Base-by-base conservation (phyloP, 371 early-diverging fungal genomes). In the Blakeslea trispora region DNA sequence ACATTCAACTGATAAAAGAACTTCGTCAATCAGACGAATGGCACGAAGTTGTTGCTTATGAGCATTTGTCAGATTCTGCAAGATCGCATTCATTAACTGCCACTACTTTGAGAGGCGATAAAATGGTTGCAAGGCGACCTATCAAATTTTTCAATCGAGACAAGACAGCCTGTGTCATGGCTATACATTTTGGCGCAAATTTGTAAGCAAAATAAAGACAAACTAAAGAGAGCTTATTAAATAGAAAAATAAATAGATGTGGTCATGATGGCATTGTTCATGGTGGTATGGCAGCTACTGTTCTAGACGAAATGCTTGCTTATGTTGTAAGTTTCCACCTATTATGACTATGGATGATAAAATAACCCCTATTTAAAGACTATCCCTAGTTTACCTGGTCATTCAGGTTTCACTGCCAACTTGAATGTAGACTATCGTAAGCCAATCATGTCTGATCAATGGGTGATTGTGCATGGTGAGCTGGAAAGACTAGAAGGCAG, bases 231-330 rank as follows among this genome's bases (percentile, higher is more conserved):
- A 14, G 5, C 17, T 15, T 50, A 13, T 23, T 44, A 11, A 45
- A 45, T 18, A 44, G n/a, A 32, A 43, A 1, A 50, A 28, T 32
- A 21, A 5, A 75, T 8, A 31, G 71, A 2, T 89, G 90, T 52
- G 91, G 91, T 5, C 91, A 90, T 66, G 84, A 85, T 31, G 81
- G 83, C 22, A 86, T 91, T 62, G 81, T 91, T 23, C 92, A 91
- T 55, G 91, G 91, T 14, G 92, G 92, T 32, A 65, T 90, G 18
- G 77, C 85, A 58, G 88, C 85, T 0, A 89, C 89, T 7, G 54
- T 92, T 41, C 72, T 91, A 35, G 92, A 91, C 70, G 90, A 88
- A 53, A 66, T 58, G 13, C 68, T 81, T 15, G 80, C 77, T 17
- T 74, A 69, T 64, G 77, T 82, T 34, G 83, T 82, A 82, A 71